These are phyloP conservation scores for Anthostomella pinea DNA, from an alignment of 2,329 filamentous ascomycete species.

Conservation along the genomic window DNA sequence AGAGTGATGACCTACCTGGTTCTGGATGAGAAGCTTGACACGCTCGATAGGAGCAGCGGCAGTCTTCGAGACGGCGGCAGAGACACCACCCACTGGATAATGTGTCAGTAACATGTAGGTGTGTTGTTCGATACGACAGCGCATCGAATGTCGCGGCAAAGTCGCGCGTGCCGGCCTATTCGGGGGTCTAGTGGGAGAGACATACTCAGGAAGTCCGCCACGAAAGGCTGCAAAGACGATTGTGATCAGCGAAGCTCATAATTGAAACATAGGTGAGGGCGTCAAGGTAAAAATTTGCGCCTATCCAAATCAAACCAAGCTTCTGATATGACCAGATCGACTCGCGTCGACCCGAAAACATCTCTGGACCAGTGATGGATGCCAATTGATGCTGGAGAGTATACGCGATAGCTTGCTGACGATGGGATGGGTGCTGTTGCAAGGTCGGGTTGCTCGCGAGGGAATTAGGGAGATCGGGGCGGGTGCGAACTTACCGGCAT, in stretches of 20 bases:
- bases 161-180: conserved; percentile 7
- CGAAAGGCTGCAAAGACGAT: conserved; percentile 67
- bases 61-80: conserved; percentile 99
- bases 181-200: conserved; percentile 35
- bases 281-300: conserved; percentile 16
- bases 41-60: conserved; percentile 99
- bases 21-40: conserved; percentile 99
- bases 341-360: conserved; percentile 7
- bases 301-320: conserved; percentile 9
- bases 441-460: conserved; percentile 16
- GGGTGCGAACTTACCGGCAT: conserved; percentile 52
- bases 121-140: conserved; percentile 4
- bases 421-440: conserved; percentile 11
- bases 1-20: conserved; percentile 76
- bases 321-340: conserved; percentile 6
- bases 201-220: conserved; percentile 99
- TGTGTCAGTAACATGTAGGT: conserved; percentile 2
- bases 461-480: conserved; percentile 15
- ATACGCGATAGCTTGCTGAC: conserved; percentile 20
- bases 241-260: conserved; percentile 33
- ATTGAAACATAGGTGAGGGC: conserved; percentile 2
- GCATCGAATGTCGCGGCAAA: conserved; percentile 9
- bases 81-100: conserved; percentile 94
- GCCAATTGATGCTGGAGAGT: conserved; percentile 23
- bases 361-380: conserved; percentile 4